Conservation (phyloP, 2,329 filamentous ascomycete species). For the Ophiostoma novo-ulmi region DNA sequence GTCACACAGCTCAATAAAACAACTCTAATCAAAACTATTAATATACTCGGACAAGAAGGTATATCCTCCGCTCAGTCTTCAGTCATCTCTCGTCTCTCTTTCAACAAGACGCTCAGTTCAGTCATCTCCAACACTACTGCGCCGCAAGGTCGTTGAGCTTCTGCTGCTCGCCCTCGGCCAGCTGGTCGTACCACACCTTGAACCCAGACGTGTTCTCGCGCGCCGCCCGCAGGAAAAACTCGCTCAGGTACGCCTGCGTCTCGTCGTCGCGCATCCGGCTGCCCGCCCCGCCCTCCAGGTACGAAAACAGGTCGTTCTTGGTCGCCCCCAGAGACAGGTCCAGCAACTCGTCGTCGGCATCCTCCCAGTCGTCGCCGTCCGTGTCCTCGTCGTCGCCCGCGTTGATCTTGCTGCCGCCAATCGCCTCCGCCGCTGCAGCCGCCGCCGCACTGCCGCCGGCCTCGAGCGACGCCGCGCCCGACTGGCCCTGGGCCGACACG, state of each 20-base stretch:
- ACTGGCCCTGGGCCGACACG: slow-evolving; percentile 67
- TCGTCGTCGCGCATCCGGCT: slow-evolving; percentile 76
- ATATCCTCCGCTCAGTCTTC: slow-evolving; percentile 5
- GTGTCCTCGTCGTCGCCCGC: slow-evolving; percentile 51
- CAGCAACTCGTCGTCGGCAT: slow-evolving; percentile 71
- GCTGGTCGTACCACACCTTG: slow-evolving; percentile 51
- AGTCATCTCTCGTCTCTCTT: too few species aligned
- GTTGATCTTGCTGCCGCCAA: neutral
- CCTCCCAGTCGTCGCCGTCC: slow-evolving; percentile 78
- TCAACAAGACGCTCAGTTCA: too few species aligned
- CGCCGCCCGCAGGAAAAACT: slow-evolving; percentile 67
- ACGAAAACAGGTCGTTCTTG: slow-evolving; percentile 76
- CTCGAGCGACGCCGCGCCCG: slow-evolving; percentile 33
- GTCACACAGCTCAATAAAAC: neutral
- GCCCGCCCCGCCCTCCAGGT: slow-evolving; percentile 54
- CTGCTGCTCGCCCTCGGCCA: slow-evolving; percentile 51
- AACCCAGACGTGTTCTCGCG: slow-evolving; percentile 54
- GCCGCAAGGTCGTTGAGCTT: slow-evolving; percentile 51
- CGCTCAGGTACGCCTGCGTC: slow-evolving; percentile 75
- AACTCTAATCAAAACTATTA: neutral
- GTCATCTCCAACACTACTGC: neutral
- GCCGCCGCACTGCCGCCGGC: slow-evolving; percentile 43
- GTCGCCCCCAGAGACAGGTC: slow-evolving; percentile 67
- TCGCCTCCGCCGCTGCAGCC: slow-evolving; percentile 55
- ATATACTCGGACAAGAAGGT: neutral